Evolutionary conservation across 768 basidiomycete species (phyloP).

Genomic region (Tylopilus sp.): DNA sequence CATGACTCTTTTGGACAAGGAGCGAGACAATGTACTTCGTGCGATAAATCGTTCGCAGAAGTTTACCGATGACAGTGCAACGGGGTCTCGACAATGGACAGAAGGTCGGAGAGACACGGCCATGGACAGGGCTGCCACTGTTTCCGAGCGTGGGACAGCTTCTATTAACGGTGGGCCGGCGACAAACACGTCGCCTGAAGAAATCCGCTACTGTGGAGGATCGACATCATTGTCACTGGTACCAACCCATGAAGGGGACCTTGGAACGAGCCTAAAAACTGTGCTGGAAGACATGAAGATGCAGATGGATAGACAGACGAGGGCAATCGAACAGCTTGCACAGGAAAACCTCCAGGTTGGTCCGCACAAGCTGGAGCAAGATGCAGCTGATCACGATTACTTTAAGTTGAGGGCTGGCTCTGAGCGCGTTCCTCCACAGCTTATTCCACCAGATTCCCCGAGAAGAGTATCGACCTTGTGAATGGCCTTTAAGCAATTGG

Average conservation of each 20-base stretch:
- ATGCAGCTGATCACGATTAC: slow-evolving; percentile 4
- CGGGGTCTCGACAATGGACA: slow-evolving; percentile 9
- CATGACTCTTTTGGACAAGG: slow-evolving; percentile 31
- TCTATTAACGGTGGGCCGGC: slow-evolving; percentile 8
- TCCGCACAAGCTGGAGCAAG: neutral
- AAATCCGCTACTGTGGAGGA: slow-evolving; percentile 9
- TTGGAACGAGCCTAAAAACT: slow-evolving; percentile 27
- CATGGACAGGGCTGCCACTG: slow-evolving; percentile 10
- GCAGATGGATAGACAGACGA: slow-evolving; percentile 48
- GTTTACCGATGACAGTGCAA: slow-evolving; percentile 3
- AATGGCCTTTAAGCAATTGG: neutral
- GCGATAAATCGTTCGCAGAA: slow-evolving; percentile 20
- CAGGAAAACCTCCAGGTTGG: slow-evolving; percentile 48
- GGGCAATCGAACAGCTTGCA: slow-evolving; percentile 38
- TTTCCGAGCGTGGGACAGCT: slow-evolving; percentile 11
- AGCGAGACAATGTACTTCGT: slow-evolving; percentile 26
- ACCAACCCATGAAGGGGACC: slow-evolving; percentile 17
- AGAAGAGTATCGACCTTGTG: slow-evolving; percentile 15
- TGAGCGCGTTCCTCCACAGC: slow-evolving; percentile 13
- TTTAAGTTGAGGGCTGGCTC: slow-evolving; percentile 16
- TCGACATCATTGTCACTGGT: slow-evolving; percentile 11
- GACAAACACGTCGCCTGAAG: slow-evolving; percentile 10
- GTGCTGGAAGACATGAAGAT: slow-evolving; percentile 45
- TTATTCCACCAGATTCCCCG: slow-evolving; percentile 12
- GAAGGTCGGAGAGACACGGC: slow-evolving; percentile 11